These are phyloP conservation scores for Curvularia verruculosa DNA, from an alignment of 2,329 filamentous ascomycete genomes.

Conservation along the genomic window DNA sequence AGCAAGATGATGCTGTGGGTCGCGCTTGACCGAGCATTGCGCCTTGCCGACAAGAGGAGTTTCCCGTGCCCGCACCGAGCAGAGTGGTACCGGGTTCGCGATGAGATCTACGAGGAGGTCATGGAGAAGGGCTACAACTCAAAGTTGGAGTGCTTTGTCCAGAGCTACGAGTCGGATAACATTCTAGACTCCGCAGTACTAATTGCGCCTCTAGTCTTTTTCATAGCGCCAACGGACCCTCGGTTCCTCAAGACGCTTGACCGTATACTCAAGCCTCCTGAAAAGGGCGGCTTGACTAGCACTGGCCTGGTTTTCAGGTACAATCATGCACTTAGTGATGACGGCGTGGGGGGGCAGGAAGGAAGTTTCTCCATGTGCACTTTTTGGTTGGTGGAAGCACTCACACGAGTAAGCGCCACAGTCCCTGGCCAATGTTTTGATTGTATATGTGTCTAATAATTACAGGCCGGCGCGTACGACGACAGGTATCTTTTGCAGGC, in stretches of 20 bases:
- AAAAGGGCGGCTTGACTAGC: constrained; percentile 76
- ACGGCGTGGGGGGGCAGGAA: constrained; percentile 75
- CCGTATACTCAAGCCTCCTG: constrained; percentile 71
- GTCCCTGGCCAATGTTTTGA: not conserved
- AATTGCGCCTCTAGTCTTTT: constrained; percentile 80
- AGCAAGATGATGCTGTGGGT: constrained; percentile 88
- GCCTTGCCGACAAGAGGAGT: constrained; percentile 75
- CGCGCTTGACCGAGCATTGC: constrained; percentile 75
- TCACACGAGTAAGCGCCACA: constrained; percentile 67
- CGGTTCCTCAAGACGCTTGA: constrained; percentile 76
- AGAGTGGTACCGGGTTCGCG: constrained; percentile 70
- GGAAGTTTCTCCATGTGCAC: constrained; percentile 83
- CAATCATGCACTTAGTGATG: constrained; percentile 70
- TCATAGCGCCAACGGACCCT: constrained; percentile 77
- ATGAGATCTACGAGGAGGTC: constrained; percentile 73
- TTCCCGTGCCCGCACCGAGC: constrained; percentile 73
- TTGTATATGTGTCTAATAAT: constrained; percentile 13
- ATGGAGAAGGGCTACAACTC: constrained; percentile 81
- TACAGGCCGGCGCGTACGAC: constrained; percentile 58
- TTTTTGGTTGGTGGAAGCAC: constrained; percentile 80
- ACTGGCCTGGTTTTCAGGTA: constrained; percentile 79
- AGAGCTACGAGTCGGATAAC: constrained; percentile 75
- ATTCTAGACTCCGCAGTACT: constrained; percentile 76
- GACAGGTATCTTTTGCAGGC: constrained; percentile 65
- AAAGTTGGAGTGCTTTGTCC: constrained; percentile 71